Conservation (phyloP, 768 basidiomycete genomes). For the Agaricus subrufescens region DNA sequence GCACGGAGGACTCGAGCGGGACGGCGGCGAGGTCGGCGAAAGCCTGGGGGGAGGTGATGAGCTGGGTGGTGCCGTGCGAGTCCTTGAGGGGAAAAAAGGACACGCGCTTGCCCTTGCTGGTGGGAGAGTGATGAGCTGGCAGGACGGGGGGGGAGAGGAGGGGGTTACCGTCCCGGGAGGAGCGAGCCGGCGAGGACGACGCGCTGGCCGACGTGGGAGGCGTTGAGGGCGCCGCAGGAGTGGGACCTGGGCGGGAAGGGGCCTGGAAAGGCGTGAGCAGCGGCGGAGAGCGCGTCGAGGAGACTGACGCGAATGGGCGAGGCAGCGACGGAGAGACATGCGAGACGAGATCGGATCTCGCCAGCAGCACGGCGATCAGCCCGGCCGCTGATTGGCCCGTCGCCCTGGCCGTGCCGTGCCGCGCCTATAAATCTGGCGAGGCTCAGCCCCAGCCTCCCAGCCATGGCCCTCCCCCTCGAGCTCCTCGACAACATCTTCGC, state of each 20-base stretch:
- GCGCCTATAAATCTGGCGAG: slow-evolving; percentile 10
- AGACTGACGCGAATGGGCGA: slow-evolving; percentile 30
- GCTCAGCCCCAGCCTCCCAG: slow-evolving; percentile 2
- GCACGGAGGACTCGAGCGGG: slow-evolving; percentile 75
- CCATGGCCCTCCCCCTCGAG: slow-evolving; percentile 49
- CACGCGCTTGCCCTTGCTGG: slow-evolving; percentile 60
- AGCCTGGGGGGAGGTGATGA: slow-evolving; percentile 50
- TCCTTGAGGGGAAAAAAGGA: slow-evolving; percentile 89
- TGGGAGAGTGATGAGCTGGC: slow-evolving; percentile 28
- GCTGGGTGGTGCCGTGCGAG: slow-evolving; percentile 71
- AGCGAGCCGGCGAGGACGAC: slow-evolving; percentile 84
- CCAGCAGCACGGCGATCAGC: slow-evolving; percentile 33
- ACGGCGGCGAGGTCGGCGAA: slow-evolving; percentile 26
- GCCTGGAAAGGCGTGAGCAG: slow-evolving; percentile 30
- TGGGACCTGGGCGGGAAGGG: slow-evolving; percentile 64
- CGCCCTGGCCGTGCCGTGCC: slow-evolving; percentile 14
- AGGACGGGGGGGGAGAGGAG: slow-evolving; percentile 26
- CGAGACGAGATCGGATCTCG: slow-evolving; percentile 12
- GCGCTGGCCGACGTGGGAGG: slow-evolving; percentile 42
- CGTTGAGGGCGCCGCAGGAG: slow-evolving; percentile 52
- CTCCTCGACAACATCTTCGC: slow-evolving; percentile 51
- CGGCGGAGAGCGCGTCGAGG: slow-evolving; percentile 10
- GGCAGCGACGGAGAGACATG: slow-evolving; percentile 11
- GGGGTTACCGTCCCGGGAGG: slow-evolving; percentile 71
- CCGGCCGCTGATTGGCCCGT: slow-evolving; percentile 21